Evolutionary conservation across 257 asterid species (phyloP), one percentile per base, ranked within the genome.

Genomic region (Coffea canephora): DNA sequence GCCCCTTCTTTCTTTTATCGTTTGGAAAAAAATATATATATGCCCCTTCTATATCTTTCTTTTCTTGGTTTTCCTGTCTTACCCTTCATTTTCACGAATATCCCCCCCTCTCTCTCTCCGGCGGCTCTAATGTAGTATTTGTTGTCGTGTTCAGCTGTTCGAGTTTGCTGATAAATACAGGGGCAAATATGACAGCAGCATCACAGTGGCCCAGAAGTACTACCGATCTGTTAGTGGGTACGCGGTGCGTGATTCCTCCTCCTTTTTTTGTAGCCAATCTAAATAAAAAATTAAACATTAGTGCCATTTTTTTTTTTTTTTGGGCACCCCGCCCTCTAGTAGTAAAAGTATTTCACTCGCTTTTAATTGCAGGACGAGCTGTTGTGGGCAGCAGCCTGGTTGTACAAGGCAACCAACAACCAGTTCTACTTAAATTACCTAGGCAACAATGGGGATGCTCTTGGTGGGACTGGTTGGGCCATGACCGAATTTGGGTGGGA

Each of bases 401-500:
- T 95, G 79, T 92, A 91, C 89, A 95, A 93, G 90, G 99, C 99
- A 57, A 78, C 99, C 39, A 89, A 92, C 79, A 89, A 89, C 55
- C 83, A 73, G 25, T 87, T 82, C 85, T 95, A 92, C 86, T 83
- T 95, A 89, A 79, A 90, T 76, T 95, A 95, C 85, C 81, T 95
- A 3, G 99, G 91, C 23, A 87, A 80, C 71, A 93, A 95, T 80
- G 99, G 94, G 15, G 88, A 92, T 74, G 83, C 95, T 3, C 96
- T 95, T 69, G 99, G 99, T 39, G 99, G 97, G 48, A 95, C 99
- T 69, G 98, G 94, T 46, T 95, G 99, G 99, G 89, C 93, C 69
- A 93, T 95, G 99, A 89, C 97, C 43, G 98, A 95, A 76, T 95
- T 95, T 74, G 96, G 99, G 0, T 95, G 99, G 99, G 99, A 95